These are phyloP conservation scores for Monilinia fructigena DNA, from an alignment of 2,329 filamentous ascomycete species.

Conservation along the genomic window DNA sequence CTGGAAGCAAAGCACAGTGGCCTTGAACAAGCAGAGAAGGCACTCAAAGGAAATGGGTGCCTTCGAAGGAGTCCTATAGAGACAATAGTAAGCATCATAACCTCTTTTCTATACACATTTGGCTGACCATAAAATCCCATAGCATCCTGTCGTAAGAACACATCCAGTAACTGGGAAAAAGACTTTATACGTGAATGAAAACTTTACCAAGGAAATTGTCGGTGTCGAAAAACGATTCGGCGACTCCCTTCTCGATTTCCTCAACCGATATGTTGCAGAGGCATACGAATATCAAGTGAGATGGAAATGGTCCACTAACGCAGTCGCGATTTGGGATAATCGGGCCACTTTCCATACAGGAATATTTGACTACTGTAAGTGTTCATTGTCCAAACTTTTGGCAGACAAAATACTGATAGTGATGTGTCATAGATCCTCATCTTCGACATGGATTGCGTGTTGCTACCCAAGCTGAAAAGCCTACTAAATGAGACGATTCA, in stretches of 20 bases:
- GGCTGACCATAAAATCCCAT: slow-evolving; percentile 17
- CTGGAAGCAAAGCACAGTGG: slow-evolving; percentile 19
- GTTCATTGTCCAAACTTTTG: neutral
- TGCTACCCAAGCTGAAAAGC: slow-evolving; percentile 68
- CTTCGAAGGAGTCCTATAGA: slow-evolving; percentile 37
- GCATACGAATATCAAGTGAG: slow-evolving; percentile 36
- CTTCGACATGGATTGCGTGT: slow-evolving; percentile 67
- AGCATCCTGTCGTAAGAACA: slow-evolving; percentile 38
- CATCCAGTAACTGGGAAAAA: slow-evolving; percentile 37
- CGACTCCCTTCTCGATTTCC: slow-evolving; percentile 33
- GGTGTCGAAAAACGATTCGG: slow-evolving; percentile 36
- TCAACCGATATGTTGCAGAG: slow-evolving; percentile 32
- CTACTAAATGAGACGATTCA: slow-evolving; percentile 36
- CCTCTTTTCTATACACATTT: neutral
- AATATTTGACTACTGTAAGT: slow-evolving; percentile 22
- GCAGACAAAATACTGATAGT: slow-evolving; percentile 2
- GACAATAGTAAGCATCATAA: slow-evolving; percentile 23
- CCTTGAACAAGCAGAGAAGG: slow-evolving; percentile 11
- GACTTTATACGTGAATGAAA: slow-evolving; percentile 34
- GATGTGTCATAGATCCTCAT: slow-evolving; percentile 11
- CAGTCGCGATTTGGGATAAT: slow-evolving; percentile 37
- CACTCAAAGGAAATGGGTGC: slow-evolving; percentile 11
- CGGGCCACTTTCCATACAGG: slow-evolving; percentile 24
- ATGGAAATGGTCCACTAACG: slow-evolving; percentile 36
- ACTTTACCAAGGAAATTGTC: slow-evolving; percentile 32